Conservation (phyloP, 768 basidiomycete species). For the Termitomyces sp. region DNA sequence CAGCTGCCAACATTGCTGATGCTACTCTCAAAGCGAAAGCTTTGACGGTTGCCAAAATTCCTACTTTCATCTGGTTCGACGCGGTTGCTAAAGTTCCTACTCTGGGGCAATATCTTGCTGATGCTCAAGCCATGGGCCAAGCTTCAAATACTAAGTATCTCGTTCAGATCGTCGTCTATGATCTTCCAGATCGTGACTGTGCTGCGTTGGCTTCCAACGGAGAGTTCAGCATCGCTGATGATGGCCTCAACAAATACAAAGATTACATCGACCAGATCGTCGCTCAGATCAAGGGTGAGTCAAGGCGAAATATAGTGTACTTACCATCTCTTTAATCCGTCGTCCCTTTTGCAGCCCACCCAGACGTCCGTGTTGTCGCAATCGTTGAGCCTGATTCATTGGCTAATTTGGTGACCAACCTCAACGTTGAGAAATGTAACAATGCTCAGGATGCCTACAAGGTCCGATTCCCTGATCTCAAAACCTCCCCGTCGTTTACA, state of each 20-base stretch:
- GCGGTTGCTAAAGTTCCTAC: conserved; percentile 46
- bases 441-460: conserved; percentile 51
- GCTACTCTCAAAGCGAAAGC: conserved; percentile 47
- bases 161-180: conserved; percentile 52
- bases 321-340: neutral
- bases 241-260: conserved; percentile 50
- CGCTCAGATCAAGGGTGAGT: conserved; percentile 45
- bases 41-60: conserved; percentile 46
- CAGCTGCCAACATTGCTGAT: conserved; percentile 44
- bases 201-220: conserved; percentile 62
- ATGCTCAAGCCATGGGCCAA: conserved; percentile 38
- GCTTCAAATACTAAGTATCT: conserved; percentile 41
- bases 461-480: conserved; percentile 15
- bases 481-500: neutral
- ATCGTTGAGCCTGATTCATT: conserved; percentile 65
- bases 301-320: neutral
- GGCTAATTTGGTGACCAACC: conserved; percentile 65
- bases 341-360: conserved; percentile 32
- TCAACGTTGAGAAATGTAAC: conserved; percentile 51
- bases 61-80: conserved; percentile 64
- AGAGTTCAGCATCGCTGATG: conserved; percentile 55
- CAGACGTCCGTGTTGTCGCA: conserved; percentile 57
- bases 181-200: conserved; percentile 64
- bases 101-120: conserved; percentile 53
- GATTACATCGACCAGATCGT: conserved; percentile 60